Evolutionary conservation across 2,329 filamentous ascomycete species (phyloP).

Genomic region (Aspergillus sp.): DNA sequence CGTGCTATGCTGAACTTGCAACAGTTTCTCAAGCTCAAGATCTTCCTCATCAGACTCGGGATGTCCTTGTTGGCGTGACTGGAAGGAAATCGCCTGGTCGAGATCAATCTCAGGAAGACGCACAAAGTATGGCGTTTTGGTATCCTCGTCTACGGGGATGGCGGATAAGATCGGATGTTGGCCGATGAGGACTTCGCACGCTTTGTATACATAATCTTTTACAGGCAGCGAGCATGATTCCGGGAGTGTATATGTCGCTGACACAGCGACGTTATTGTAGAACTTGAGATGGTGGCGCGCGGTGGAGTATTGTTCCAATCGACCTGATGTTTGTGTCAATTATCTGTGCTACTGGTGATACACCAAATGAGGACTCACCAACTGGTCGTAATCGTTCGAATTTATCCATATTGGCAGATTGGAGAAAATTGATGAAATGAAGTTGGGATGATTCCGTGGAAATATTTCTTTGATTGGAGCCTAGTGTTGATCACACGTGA

Average conservation of each 20-base stretch:
- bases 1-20: slow-evolving; percentile 39
- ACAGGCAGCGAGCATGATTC: slow-evolving; percentile 15
- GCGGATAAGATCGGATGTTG: slow-evolving; percentile 41
- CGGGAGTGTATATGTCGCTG: slow-evolving; percentile 33
- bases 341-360: no score
- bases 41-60: slow-evolving; percentile 24
- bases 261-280: slow-evolving; percentile 42
- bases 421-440: no score
- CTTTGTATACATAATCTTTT: slow-evolving; percentile 31
- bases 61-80: slow-evolving; percentile 14
- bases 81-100: slow-evolving; percentile 31
- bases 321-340: slow-evolving; percentile 23
- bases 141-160: slow-evolving; percentile 38
- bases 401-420: slow-evolving; percentile 44
- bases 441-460: no score
- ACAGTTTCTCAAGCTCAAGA: slow-evolving; percentile 35
- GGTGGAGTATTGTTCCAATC: slow-evolving; percentile 42
- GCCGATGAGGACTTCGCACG: slow-evolving; percentile 31
- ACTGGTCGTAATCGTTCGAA: slow-evolving; percentile 25
- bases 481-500: no score
- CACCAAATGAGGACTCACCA: slow-evolving; percentile 16
- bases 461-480: no score
- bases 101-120: slow-evolving; percentile 42
- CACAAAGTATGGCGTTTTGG: slow-evolving; percentile 38
- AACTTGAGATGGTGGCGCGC: slow-evolving; percentile 38